Conservation (phyloP, 1,284 basidiomycete species). For the Amylostereum areolatum region DNA sequence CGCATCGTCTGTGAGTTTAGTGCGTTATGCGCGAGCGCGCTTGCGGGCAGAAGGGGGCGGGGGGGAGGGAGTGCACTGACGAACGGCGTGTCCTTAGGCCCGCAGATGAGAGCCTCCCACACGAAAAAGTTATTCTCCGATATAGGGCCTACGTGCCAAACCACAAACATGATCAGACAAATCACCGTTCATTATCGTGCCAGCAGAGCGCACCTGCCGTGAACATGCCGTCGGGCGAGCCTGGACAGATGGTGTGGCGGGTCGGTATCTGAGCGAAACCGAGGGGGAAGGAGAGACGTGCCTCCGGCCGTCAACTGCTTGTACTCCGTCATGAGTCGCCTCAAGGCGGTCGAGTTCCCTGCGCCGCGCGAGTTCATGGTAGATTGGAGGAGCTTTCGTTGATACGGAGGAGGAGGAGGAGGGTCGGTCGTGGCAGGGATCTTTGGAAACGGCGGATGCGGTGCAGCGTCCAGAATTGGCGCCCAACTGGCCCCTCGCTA, state of each 20-base stretch:
- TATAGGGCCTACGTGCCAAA: constrained; percentile 60
- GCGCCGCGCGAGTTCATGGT: constrained; percentile 20
- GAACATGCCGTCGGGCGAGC: constrained; percentile 89
- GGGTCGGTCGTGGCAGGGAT: no score
- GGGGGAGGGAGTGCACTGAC: constrained; percentile 37
- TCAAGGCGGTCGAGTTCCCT: constrained; percentile 59
- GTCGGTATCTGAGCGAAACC: background rate
- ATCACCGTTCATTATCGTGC: background rate
- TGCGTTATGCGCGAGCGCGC: no score
- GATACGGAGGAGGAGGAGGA: no score
- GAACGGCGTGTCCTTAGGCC: constrained; percentile 97
- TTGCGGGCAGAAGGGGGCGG: background rate
- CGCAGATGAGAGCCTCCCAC: constrained; percentile 97
- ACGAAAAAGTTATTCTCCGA: constrained; percentile 95
- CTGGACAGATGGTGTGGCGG: constrained; percentile 29
- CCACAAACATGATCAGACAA: background rate
- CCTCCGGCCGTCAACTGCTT: constrained; percentile 74
- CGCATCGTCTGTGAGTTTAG: background rate
- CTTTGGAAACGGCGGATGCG: no score
- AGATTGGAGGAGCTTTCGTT: no score
- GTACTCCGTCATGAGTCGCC: constrained; percentile 90
- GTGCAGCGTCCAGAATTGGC: no score
- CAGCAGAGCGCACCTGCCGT: constrained; percentile 63
- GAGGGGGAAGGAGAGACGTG: constrained; percentile 18
- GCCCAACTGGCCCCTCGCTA: no score